phyloP scores from a whole-genome alignment of 148 eudicot genomes.

The Diospyros kaki region DNA sequence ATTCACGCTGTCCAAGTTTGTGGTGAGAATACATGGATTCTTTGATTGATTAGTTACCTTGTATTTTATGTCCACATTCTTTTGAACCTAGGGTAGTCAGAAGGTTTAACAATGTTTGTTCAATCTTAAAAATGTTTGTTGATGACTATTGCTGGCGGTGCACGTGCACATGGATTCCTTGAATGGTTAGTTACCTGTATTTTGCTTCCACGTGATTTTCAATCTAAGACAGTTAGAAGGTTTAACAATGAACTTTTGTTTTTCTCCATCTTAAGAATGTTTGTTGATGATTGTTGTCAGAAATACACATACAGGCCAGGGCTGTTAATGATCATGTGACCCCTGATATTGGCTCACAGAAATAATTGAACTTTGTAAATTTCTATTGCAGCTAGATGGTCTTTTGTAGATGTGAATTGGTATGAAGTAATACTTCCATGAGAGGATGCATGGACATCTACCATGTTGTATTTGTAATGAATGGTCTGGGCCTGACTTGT shows the following conservation, averaged over 20 bases:
- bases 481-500: not conserved
- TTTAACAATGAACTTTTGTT: not conserved
- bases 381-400: not conserved
- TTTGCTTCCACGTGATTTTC: not conserved
- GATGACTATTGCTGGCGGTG: not conserved
- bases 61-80: not conserved
- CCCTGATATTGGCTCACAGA: not conserved
- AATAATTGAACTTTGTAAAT: not conserved
- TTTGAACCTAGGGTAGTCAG: too few relatives aligned
- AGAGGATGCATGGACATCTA: not conserved
- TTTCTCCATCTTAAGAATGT: not conserved
- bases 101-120: not conserved
- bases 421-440: conserved; percentile 1
- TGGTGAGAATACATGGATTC: not conserved
- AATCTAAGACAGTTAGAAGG: not conserved
- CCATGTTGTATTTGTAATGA: not conserved
- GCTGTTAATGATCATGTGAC: not conserved
- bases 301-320: too few relatives aligned
- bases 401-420: not conserved
- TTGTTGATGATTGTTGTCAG: not conserved
- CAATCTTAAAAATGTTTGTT: not conserved
- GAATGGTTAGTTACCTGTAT: not conserved
- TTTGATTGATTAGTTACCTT: not conserved
- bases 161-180: not conserved
- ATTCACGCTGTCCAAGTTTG: not conserved